Percentiles rank a stretch among this genome's conserved stretches.
Conservation (phyloP, 2,329 filamentous ascomycete genomes). For the Colletotrichum phormii region DNA sequence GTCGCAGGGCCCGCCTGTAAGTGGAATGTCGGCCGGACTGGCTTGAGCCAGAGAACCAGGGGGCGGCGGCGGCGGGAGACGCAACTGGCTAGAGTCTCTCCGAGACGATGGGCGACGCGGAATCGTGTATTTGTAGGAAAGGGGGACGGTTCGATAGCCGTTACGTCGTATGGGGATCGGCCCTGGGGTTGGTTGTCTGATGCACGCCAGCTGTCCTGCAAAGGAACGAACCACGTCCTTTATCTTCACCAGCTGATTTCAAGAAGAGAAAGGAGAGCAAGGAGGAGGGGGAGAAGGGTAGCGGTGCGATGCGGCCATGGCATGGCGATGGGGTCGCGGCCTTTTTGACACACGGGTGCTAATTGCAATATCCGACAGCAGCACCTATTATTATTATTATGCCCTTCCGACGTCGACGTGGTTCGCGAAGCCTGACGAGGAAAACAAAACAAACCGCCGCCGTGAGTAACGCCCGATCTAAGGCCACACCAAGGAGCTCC, state of each 20-base stretch:
- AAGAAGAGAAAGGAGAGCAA: background rate
- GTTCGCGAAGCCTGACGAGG: background rate
- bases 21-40: background rate
- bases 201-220: background rate
- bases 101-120: background rate
- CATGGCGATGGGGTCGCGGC: background rate
- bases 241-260: background rate
- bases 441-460: conserved; percentile 15
- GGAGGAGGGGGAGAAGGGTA: background rate
- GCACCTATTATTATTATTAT: background rate
- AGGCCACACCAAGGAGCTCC: conserved; percentile 5
- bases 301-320: background rate
- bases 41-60: background rate
- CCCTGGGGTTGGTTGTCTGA: background rate
- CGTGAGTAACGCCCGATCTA: background rate
- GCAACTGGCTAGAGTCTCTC: background rate
- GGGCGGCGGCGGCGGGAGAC: background rate
- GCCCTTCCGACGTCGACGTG: background rate
- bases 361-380: background rate
- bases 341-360: conserved; percentile 5
- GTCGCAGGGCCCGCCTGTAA: background rate
- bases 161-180: background rate
- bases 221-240: background rate
- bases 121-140: background rate
- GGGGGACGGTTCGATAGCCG: background rate